A percentile compares a stretch with the other conserved stretches of the same genome.
phyloP scores from a whole-genome alignment of 106 monocot species.

The Allium fistulosum region DNA sequence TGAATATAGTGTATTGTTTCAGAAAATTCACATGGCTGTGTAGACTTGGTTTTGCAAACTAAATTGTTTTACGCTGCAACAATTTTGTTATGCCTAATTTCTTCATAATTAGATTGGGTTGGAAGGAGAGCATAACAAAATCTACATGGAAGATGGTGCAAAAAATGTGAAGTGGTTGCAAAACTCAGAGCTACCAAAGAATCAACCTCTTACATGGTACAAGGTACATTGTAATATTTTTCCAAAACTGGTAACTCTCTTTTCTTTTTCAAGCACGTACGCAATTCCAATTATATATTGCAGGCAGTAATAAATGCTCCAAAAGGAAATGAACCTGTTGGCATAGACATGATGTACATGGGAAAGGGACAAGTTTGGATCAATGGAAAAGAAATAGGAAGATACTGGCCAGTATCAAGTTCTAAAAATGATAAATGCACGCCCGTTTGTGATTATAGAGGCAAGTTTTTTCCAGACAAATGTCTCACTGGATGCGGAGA shows the following conservation, averaged over 20 bases:
- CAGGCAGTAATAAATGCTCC: slow-evolving; percentile 60
- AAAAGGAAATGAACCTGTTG: slow-evolving; percentile 74
- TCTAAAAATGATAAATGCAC: slow-evolving; percentile 44
- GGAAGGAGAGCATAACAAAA: slow-evolving; percentile 55
- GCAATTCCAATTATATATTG: neutral
- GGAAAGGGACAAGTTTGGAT: slow-evolving; percentile 93
- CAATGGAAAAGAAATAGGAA: slow-evolving; percentile 84
- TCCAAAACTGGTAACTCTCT: too few relatives aligned
- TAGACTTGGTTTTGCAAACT: too few relatives aligned
- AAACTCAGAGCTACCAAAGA: slow-evolving; percentile 39
- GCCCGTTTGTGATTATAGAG: slow-evolving; percentile 64
- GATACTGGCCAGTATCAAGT: slow-evolving; percentile 78
- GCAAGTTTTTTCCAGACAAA: slow-evolving; percentile 78
- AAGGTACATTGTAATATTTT: neutral
- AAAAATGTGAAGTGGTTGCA: slow-evolving; percentile 53
- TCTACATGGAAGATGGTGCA: slow-evolving; percentile 33
- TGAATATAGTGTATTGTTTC: neutral
- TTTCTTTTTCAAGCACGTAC: too few relatives aligned
- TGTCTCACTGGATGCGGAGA: slow-evolving; percentile 87
- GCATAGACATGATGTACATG: slow-evolving; percentile 87
- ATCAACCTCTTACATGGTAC: slow-evolving; percentile 27
- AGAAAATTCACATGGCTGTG: neutral
- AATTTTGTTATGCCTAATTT: neutral
- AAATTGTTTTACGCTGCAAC: neutral
- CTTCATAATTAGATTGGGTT: slow-evolving; percentile 57